Evolutionary conservation across 2,329 filamentous ascomycete species (phyloP).

Genomic region (Colletotrichum abscissum): DNA sequence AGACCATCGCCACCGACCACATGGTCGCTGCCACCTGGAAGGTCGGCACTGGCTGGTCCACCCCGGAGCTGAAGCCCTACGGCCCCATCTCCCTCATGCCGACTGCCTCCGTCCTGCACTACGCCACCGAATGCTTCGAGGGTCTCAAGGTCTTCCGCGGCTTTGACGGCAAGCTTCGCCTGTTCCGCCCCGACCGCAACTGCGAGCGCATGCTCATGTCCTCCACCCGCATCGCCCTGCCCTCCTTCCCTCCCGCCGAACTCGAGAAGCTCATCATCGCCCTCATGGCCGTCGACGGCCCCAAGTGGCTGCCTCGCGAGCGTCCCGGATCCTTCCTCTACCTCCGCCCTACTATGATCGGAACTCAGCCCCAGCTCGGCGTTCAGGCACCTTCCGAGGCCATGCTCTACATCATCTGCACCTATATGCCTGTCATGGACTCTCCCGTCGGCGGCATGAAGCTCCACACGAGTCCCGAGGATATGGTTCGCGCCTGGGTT

Average conservation of each 20-base stretch:
- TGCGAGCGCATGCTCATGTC: slow-evolving; percentile 72
- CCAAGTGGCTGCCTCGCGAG: slow-evolving; percentile 81
- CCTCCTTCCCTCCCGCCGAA: slow-evolving; percentile 76
- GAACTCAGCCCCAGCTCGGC: slow-evolving; percentile 82
- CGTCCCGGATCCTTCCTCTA: slow-evolving; percentile 81
- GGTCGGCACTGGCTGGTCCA: slow-evolving; percentile 73
- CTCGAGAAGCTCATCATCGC: slow-evolving; percentile 79
- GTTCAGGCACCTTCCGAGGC: slow-evolving; percentile 84
- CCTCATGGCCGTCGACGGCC: slow-evolving; percentile 78
- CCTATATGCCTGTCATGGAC: slow-evolving; percentile 70
- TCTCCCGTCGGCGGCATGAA: slow-evolving; percentile 69
- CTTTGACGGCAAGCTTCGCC: slow-evolving; percentile 76
- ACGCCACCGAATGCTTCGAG: slow-evolving; percentile 93
- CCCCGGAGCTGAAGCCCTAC: slow-evolving; percentile 80
- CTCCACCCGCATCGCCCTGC: slow-evolving; percentile 76
- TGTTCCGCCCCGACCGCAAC: slow-evolving; percentile 84
- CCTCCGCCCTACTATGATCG: slow-evolving; percentile 88
- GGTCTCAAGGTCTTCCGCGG: slow-evolving; percentile 86
- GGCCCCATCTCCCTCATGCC: slow-evolving; percentile 83
- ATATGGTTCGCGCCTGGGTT: slow-evolving; percentile 91
- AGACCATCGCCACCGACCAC: slow-evolving; percentile 82
- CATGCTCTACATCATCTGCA: slow-evolving; percentile 86
- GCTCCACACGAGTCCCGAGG: slow-evolving; percentile 81
- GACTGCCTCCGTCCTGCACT: slow-evolving; percentile 84
- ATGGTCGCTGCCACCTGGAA: slow-evolving; percentile 85